These are phyloP conservation scores for Arabidopsis suecica DNA, from an alignment of 345 rosid genomes.

Conservation along the genomic window DNA sequence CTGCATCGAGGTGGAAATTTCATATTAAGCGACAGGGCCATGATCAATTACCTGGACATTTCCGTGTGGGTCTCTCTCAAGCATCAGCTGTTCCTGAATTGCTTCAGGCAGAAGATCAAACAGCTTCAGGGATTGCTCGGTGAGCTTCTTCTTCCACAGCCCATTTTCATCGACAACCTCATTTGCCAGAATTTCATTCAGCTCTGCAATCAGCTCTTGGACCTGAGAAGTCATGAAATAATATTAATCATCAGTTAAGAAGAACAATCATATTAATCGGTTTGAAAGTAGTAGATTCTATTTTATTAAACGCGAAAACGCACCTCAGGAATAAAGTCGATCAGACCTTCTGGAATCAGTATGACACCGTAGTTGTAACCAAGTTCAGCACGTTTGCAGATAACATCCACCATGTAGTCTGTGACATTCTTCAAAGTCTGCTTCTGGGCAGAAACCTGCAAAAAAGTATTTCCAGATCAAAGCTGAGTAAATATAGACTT, in stretches of 20 bases:
- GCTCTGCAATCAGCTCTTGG: conserved; percentile 86
- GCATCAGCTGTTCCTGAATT: conserved; percentile 96
- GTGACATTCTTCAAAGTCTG: conserved; percentile 89
- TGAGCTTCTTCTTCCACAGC: conserved; percentile 87
- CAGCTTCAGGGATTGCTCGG: conserved; percentile 67
- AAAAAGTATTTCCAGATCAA: conserved; percentile 25
- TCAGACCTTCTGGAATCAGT: conserved; percentile 97
- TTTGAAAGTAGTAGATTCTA: conserved; percentile 10
- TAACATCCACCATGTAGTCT: conserved; percentile 82
- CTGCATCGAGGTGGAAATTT: background rate
- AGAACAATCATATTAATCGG: background rate
- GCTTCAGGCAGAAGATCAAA: conserved; percentile 88
- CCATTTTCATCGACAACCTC: conserved; percentile 84
- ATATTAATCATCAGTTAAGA: background rate
- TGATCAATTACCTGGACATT: conserved; percentile 82
- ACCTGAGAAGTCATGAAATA: conserved; percentile 57
- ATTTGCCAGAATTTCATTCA: conserved; percentile 91
- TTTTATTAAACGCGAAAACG: background rate
- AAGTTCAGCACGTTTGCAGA: conserved; percentile 76
- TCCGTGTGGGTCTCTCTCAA: conserved; percentile 99
- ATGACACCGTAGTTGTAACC: conserved; percentile 96
- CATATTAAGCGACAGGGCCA: background rate
- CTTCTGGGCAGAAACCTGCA: conserved; percentile 89
- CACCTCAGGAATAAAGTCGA: conserved; percentile 99
- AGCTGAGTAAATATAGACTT: conserved; percentile 23